These are phyloP conservation scores for Cytospora mali DNA, from an alignment of 2,329 filamentous ascomycete genomes.

Conservation along the genomic window DNA sequence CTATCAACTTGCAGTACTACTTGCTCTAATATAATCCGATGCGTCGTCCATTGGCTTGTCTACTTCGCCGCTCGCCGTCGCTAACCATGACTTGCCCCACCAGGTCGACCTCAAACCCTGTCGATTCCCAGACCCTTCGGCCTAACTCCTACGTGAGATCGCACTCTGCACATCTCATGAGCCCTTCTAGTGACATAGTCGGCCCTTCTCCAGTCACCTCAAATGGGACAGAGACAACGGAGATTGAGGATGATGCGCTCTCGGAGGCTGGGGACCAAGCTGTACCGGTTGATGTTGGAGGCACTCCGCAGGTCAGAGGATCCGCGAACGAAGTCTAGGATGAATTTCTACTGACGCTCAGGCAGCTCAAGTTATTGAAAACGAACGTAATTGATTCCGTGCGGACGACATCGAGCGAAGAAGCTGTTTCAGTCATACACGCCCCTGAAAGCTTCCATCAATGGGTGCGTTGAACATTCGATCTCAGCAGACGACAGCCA, in stretches of 20 bases:
- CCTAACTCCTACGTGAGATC: conserved; percentile 53
- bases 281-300: conserved; percentile 38
- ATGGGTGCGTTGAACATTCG: conserved; percentile 61
- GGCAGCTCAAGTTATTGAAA: conserved; percentile 54
- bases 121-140: conserved; percentile 53
- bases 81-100: conserved; percentile 34
- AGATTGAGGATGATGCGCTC: conserved; percentile 77
- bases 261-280: conserved; percentile 54
- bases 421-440: conserved; percentile 88
- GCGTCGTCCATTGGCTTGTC: conserved; percentile 43
- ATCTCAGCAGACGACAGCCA: not conserved
- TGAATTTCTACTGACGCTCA: conserved; percentile 26
- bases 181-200: conserved; percentile 69
- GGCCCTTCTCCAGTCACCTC: conserved; percentile 85
- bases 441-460: conserved; percentile 79
- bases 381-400: conserved; percentile 61
- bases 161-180: conserved; percentile 55
- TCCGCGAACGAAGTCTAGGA: conserved; percentile 30
- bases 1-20: not conserved
- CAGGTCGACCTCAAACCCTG: conserved; percentile 49
- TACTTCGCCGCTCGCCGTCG: conserved; percentile 1
- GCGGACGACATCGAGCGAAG: conserved; percentile 67
- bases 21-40: conserved; percentile 52
- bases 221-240: conserved; percentile 79
- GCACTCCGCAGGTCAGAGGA: conserved; percentile 42